Conservation (phyloP, 169 alveolate genomes). For the Plasmodium blacklocki region DNA sequence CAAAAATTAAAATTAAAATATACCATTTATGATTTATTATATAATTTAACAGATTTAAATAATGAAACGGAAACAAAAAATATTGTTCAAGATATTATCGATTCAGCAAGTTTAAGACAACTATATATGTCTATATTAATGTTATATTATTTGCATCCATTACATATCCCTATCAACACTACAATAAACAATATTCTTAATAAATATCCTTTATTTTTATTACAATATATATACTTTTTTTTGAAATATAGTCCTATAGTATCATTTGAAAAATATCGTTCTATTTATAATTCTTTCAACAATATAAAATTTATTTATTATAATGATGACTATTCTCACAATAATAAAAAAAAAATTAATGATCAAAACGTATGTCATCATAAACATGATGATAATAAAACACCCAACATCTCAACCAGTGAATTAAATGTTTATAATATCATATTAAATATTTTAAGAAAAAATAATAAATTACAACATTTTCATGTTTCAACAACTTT, state of each 20-base stretch:
- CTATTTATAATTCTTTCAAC: constrained; percentile 30
- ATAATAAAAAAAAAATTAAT: not conserved
- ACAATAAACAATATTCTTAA: not conserved
- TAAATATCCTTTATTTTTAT: constrained; percentile 8
- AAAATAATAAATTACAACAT: not conserved
- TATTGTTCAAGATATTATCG: constrained; percentile 23
- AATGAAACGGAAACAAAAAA: not conserved
- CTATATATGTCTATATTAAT: constrained; percentile 32
- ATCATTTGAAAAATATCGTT: constrained; percentile 47
- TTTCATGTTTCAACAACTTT: constrained; percentile 12
- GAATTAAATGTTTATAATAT: constrained; percentile 23
- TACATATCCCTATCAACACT: not conserved
- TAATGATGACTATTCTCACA: not conserved
- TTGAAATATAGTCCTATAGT: constrained; percentile 23
- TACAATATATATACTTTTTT: constrained; percentile 29
- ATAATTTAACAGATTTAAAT: not conserved
- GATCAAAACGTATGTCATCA: too few relatives aligned
- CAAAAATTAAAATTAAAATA: not conserved
- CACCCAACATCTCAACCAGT: constrained; percentile 42
- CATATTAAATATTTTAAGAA: constrained; percentile 22
- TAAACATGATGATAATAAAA: not conserved
- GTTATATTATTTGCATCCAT: constrained; percentile 8
- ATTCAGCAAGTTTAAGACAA: constrained; percentile 71
- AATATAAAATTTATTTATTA: constrained; percentile 23
- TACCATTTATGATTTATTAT: not conserved